Evolutionary conservation across 2,329 filamentous ascomycete species (phyloP).

Genomic region (Cladosporium oxysporum): DNA sequence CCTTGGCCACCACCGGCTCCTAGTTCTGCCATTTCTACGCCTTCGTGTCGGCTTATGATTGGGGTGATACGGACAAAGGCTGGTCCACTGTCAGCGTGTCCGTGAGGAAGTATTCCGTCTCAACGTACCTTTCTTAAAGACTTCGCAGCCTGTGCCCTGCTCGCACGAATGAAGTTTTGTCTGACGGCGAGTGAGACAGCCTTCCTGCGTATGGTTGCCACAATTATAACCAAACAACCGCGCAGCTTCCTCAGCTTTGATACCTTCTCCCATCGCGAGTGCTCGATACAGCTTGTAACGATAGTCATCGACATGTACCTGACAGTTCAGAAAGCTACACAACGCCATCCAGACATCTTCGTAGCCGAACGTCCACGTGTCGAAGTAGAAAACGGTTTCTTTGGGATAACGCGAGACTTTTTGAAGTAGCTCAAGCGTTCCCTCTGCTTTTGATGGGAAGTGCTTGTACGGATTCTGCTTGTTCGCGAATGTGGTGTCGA

Average conservation of each 20-base stretch:
- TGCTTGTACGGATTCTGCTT: constrained; percentile 51
- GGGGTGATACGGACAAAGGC: constrained; percentile 75
- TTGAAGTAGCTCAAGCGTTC: constrained; percentile 69
- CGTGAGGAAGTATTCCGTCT: constrained; percentile 29
- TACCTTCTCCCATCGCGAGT: constrained; percentile 43
- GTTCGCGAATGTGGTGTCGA: constrained; percentile 79
- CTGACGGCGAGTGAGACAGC: constrained; percentile 69
- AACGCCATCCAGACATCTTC: constrained; percentile 89
- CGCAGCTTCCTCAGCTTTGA: constrained; percentile 51
- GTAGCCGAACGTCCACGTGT: constrained; percentile 90
- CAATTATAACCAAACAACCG: constrained; percentile 71
- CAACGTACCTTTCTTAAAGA: constrained; percentile 43
- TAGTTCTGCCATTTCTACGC: constrained; percentile 67
- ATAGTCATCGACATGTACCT: constrained; percentile 83
- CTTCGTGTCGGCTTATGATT: constrained; percentile 66
- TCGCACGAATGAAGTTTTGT: constrained; percentile 83
- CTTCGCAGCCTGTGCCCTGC: constrained; percentile 63
- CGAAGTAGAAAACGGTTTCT: constrained; percentile 79
- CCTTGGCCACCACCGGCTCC: constrained; percentile 79
- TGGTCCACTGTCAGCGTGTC: constrained; percentile 15
- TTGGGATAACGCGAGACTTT: constrained; percentile 69
- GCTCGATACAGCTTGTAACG: constrained; percentile 72
- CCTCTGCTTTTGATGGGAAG: constrained; percentile 70
- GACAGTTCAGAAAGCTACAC: constrained; percentile 65
- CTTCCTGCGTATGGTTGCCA: constrained; percentile 69